Base-by-base conservation (phyloP, 2,329 filamentous ascomycete genomes). In the Plectosphaerella sp. region DNA sequence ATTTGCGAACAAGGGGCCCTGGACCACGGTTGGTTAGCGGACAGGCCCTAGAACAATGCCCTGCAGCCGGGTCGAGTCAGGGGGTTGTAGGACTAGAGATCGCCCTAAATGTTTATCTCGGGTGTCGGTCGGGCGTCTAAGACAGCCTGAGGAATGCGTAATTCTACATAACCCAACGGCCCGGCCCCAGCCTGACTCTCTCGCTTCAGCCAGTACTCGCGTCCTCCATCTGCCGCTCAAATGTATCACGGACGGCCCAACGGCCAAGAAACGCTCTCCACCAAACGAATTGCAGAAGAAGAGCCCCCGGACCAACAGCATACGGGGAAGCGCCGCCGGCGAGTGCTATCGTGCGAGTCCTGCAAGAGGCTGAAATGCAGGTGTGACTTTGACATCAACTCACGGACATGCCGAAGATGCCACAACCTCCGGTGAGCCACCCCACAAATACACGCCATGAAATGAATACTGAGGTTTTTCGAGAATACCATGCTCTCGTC, bases 331-430 rank as follows among this genome's bases (percentile, higher is more conserved):
- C 45, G 54, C 10, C 52, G 50, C 47, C 45, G 54, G 35, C 50
- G 54, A 7, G 52, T 56, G n/a, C 48, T 56, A 12, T 56, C 54
- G 5, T 56, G 54, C 18, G 54, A 56, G 36, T 55, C 54, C 6
- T 56, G 54, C 18, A 49, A 53, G 14, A 54, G 52, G 47, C 52
- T 55, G 22, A 56, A 56, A 41, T 56, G 54, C 37, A 46, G 50
- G 15, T 56, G 54, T 16, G 54, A 56, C 22, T 43, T 55, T 2
- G 54, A 56, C 15, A 48, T 52, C 35, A 50, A 56, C 18, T 54
- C 53, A 20, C 52, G 54, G 24, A 37, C 50, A 28, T 56, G 54
- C n/a, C 47, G 52, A 41, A 50, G 54, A 42, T 56, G 54, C 28
- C 54, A 50, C 8, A 53, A 53, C 28, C 46, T 56, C 10, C 49